Evolutionary conservation across 129 eudicot species (phyloP).

Genomic region (Erigeron canadensis): DNA sequence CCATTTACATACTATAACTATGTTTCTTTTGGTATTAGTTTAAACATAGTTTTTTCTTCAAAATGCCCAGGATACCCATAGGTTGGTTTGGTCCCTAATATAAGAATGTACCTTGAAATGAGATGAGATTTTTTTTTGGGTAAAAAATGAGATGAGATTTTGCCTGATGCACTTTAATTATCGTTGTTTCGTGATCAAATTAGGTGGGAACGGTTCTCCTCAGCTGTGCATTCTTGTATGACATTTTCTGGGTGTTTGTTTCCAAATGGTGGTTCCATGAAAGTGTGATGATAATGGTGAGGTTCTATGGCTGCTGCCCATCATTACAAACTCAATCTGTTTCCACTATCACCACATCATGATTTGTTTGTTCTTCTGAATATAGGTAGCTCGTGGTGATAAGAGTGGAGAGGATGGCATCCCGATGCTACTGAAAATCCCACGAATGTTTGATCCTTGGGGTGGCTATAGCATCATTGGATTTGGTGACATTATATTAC

Average conservation of each 20-base stretch:
- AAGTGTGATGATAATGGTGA: constrained; percentile 99
- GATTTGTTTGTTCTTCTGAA: constrained; percentile 1
- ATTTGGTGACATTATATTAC: constrained; percentile 94
- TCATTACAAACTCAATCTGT: not conserved
- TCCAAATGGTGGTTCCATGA: constrained; percentile 84
- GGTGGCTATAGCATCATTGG: constrained; percentile 99
- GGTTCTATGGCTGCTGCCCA: constrained; percentile 26
- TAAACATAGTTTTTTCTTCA: not conserved
- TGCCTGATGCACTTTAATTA: not conserved
- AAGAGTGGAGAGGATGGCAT: constrained; percentile 98
- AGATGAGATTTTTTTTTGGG: too few species aligned
- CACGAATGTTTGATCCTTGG: constrained; percentile 99
- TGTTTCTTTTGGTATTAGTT: not conserved
- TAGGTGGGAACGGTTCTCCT: constrained; percentile 99
- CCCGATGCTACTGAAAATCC: constrained; percentile 96
- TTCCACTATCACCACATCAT: not conserved
- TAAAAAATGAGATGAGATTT: too few species aligned
- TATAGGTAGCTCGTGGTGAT: constrained; percentile 98
- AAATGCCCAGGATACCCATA: too few species aligned
- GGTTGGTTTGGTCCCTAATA: not conserved
- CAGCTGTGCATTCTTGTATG: constrained; percentile 91
- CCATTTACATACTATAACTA: not conserved
- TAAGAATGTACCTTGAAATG: not conserved
- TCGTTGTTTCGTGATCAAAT: constrained; percentile 13
- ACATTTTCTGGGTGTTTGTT: constrained; percentile 97